A percentile compares a stretch with the other conserved stretches of the same genome.
phyloP scores from a whole-genome alignment of 306 rosid species.

The Vachellia pachyceras region DNA sequence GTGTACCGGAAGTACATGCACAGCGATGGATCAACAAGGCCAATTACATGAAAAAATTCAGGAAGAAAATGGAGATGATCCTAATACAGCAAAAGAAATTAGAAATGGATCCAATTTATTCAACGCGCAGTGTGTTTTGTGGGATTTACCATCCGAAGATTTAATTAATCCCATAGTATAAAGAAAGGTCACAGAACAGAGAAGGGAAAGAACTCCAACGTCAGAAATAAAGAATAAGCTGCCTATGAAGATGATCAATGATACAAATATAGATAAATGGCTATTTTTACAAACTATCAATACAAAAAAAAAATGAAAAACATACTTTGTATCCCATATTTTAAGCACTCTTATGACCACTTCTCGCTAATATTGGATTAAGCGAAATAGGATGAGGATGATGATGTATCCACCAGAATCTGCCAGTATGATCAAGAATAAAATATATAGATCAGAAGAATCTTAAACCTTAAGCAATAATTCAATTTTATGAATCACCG shows the following conservation, averaged over 20 bases:
- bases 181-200: conserved; percentile 39
- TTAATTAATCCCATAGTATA: conserved; percentile 73
- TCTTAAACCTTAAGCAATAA: conserved; percentile 4
- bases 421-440: conserved; percentile 43
- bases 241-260: conserved; percentile 38
- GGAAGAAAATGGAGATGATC: conserved; percentile 65
- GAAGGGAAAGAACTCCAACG: conserved; percentile 44
- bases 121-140: conserved; percentile 73
- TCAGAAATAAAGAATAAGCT: conserved; percentile 51
- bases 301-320: conserved; percentile 41
- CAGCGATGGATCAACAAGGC: conserved; percentile 68
- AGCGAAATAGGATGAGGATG: conserved; percentile 95
- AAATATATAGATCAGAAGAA: conserved; percentile 13
- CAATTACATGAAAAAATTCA: conserved; percentile 62
- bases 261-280: conserved; percentile 72
- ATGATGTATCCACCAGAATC: conserved; percentile 97
- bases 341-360: conserved; percentile 47
- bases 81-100: conserved; percentile 62
- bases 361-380: conserved; percentile 58
- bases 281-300: conserved; percentile 57
- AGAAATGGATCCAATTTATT: conserved; percentile 73
- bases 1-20: conserved; percentile 86
- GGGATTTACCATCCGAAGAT: conserved; percentile 93
- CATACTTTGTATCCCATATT: conserved; percentile 44
- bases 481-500: background rate